Conservation (phyloP, 2,329 filamentous ascomycete genomes). For the Penicillium sumatraense region DNA sequence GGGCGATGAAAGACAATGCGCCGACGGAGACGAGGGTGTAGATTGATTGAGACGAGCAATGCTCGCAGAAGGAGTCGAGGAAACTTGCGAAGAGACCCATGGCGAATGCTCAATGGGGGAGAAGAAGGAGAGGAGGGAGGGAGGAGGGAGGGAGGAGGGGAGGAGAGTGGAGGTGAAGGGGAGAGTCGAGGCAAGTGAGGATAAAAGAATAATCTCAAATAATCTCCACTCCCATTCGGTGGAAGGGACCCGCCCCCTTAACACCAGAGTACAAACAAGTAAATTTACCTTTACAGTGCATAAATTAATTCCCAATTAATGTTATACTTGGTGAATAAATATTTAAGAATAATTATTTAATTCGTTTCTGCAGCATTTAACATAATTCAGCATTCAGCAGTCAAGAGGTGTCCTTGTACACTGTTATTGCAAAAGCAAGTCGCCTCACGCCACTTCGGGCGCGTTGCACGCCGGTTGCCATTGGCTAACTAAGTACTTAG, state of each 20-base stretch:
- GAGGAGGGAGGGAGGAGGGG: slow-evolving; percentile 11
- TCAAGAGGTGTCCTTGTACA: too few species aligned
- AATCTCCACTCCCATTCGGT: slow-evolving; percentile 28
- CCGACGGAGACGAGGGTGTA: slow-evolving; percentile 52
- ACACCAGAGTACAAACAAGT: too few species aligned
- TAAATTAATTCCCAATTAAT: neutral
- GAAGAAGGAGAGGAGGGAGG: neutral
- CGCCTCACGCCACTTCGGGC: slow-evolving; percentile 16
- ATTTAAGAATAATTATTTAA: too few species aligned
- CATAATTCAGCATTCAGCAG: too few species aligned
- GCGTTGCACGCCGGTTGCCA: slow-evolving; percentile 4
- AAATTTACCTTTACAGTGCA: too few species aligned
- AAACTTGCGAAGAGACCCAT: slow-evolving; percentile 60
- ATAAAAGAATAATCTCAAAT: slow-evolving; percentile 17
- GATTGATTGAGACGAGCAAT: slow-evolving; percentile 51
- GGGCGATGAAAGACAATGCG: slow-evolving; percentile 53
- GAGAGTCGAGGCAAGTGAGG: slow-evolving; percentile 9
- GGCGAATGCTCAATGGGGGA: slow-evolving; percentile 11
- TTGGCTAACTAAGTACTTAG: too few species aligned
- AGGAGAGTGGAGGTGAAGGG: slow-evolving; percentile 2
- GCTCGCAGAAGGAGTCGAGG: slow-evolving; percentile 50
- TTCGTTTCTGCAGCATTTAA: too few species aligned
- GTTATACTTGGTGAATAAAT: too few species aligned
- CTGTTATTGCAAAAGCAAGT: neutral
- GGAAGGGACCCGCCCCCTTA: slow-evolving; percentile 25